Evolutionary conservation across 2,329 filamentous ascomycete species (phyloP).

Genomic region (Monilinia polystroma): DNA sequence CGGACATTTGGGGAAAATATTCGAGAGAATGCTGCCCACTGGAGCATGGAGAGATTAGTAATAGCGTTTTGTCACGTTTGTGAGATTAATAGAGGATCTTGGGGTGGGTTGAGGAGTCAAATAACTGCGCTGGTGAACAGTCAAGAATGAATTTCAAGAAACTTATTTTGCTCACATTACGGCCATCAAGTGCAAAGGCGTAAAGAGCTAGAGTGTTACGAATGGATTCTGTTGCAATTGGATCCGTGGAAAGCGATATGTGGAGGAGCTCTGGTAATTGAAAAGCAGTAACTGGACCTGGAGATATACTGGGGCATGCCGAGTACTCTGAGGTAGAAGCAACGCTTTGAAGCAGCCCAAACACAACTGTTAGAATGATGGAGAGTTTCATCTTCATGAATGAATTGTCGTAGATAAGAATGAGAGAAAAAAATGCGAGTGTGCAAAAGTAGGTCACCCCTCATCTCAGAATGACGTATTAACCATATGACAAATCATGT

Average conservation of each 20-base stretch:
- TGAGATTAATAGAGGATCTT: not conserved
- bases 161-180: not conserved
- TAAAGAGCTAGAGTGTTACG: constrained; percentile 3
- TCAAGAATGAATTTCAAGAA: not conserved
- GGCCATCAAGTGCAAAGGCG: not conserved
- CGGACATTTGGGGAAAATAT: not conserved
- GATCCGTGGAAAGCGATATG: not conserved
- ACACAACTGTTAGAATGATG: not conserved
- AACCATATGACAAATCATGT: too few species aligned
- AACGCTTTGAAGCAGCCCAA: not conserved
- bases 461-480: too few species aligned
- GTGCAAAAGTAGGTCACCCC: too few species aligned
- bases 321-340: not conserved
- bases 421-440: not conserved
- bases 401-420: too few species aligned
- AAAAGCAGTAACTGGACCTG: not conserved
- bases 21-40: not conserved
- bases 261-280: not conserved
- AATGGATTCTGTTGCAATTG: not conserved
- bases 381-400: not conserved
- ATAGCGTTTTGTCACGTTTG: not conserved
- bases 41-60: not conserved
- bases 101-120: not conserved
- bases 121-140: not conserved
- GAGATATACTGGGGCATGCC: not conserved